These are phyloP conservation scores for Candida tetrigidarum DNA, from an alignment of 1,139 yeast species.

Conservation along the genomic window DNA sequence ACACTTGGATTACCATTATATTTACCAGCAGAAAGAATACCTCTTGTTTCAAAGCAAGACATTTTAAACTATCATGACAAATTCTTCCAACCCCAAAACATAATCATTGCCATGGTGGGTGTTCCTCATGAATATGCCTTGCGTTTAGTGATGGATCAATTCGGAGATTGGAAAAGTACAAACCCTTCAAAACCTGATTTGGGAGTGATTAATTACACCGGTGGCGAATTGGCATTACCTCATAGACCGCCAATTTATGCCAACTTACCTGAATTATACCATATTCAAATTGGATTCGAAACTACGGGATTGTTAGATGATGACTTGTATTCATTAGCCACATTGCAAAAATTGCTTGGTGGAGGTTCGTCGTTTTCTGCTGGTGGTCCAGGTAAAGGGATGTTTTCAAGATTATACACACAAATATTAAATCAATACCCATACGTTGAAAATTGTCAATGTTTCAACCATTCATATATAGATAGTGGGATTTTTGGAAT, in stretches of 20 bases:
- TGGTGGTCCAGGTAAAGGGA: slow-evolving; percentile 99
- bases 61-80: slow-evolving; percentile 65
- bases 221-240: slow-evolving; percentile 78
- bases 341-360: slow-evolving; percentile 90
- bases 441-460: slow-evolving; percentile 84
- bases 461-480: slow-evolving; percentile 88
- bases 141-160: slow-evolving; percentile 60
- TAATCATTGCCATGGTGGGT: slow-evolving; percentile 90
- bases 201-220: slow-evolving; percentile 66
- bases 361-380: slow-evolving; percentile 99
- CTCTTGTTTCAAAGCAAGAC: slow-evolving; percentile 53
- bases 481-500: slow-evolving; percentile 94
- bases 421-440: slow-evolving; percentile 91
- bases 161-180: slow-evolving; percentile 61
- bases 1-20: slow-evolving; percentile 87
- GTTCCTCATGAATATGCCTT: slow-evolving; percentile 74
- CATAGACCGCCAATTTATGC: slow-evolving; percentile 69
- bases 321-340: slow-evolving; percentile 89
- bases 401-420: slow-evolving; percentile 94
- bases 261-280: slow-evolving; percentile 80
- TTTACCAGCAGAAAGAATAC: slow-evolving; percentile 75
- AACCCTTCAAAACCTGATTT: slow-evolving; percentile 30
- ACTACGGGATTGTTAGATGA: slow-evolving; percentile 84
- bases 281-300: slow-evolving; percentile 86
- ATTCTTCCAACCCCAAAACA: slow-evolving; percentile 79